Conservation (phyloP, 2,329 filamentous ascomycete species). For the Fonsecaea pedrosoi region DNA sequence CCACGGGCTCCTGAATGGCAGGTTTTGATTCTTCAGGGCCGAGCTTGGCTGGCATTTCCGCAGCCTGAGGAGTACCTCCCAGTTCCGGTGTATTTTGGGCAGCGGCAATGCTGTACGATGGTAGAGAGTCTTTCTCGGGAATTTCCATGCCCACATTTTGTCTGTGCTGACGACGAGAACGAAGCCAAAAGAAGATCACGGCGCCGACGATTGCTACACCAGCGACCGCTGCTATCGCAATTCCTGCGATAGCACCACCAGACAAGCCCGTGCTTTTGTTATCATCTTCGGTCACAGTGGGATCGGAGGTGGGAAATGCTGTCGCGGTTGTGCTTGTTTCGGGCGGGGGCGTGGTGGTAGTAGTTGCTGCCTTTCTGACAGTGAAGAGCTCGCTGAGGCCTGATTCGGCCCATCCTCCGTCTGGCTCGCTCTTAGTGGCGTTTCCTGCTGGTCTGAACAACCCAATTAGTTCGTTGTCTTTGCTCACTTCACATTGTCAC, state of each 20-base stretch:
- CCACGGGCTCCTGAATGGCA: slow-evolving; percentile 15
- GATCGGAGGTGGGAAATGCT: neutral
- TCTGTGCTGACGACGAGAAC: slow-evolving; percentile 16
- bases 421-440: slow-evolving; percentile 34
- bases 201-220: slow-evolving; percentile 21
- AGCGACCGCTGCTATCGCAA: slow-evolving; percentile 32
- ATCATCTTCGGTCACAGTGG: neutral
- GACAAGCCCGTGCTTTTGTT: slow-evolving; percentile 5
- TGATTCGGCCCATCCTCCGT: slow-evolving; percentile 32
- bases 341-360: slow-evolving; percentile 7
- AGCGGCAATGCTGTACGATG: slow-evolving; percentile 16
- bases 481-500: neutral
- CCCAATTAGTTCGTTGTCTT: neutral
- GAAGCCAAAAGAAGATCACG: slow-evolving; percentile 31
- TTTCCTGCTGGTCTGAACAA: slow-evolving; percentile 30
- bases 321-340: slow-evolving; percentile 5
- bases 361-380: slow-evolving; percentile 12
- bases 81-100: slow-evolving; percentile 19
- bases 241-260: slow-evolving; percentile 32
- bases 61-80: slow-evolving; percentile 14
- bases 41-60: slow-evolving; percentile 17
- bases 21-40: neutral
- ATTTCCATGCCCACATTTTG: slow-evolving; percentile 5
- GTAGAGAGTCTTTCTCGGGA: slow-evolving; percentile 23
- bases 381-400: slow-evolving; percentile 35